Evolutionary conservation across 2,329 filamentous ascomycete species (phyloP).

Genomic region (Erysiphe pisi): DNA sequence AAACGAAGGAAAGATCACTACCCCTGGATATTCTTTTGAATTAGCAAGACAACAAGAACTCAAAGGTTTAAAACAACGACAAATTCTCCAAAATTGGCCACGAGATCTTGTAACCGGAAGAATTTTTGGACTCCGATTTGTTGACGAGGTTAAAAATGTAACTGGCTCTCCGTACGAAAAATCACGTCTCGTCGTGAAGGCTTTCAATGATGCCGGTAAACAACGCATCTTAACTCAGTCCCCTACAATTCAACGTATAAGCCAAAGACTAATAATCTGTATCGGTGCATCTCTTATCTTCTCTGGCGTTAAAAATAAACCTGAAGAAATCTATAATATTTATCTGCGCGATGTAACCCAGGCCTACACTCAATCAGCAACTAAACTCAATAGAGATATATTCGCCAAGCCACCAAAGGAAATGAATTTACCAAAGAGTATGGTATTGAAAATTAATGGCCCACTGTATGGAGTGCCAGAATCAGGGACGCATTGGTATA

Average conservation of each 20-base stretch:
- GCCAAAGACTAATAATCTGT: background rate
- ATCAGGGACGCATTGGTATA: constrained; percentile 23
- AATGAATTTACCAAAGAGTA: background rate
- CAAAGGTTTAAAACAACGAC: background rate
- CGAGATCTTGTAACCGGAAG: background rate
- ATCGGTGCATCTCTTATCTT: background rate
- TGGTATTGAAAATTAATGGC: too few relatives aligned
- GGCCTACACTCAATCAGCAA: background rate
- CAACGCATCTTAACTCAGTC: constrained; percentile 7
- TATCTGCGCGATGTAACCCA: constrained; percentile 12
- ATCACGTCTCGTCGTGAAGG: constrained; percentile 14
- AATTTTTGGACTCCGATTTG: constrained; percentile 10
- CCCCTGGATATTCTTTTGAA: too few relatives aligned
- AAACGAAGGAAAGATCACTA: too few relatives aligned
- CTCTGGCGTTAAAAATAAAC: background rate
- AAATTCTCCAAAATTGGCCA: background rate
- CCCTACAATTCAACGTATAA: background rate
- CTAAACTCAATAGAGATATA: background rate
- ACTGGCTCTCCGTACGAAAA: background rate
- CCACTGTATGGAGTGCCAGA: too few relatives aligned
- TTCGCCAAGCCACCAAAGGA: background rate
- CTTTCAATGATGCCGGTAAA: constrained; percentile 1
- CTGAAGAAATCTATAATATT: background rate
- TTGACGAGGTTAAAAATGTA: constrained; percentile 1
- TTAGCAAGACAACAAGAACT: background rate